Percentiles rank a stretch among this genome's conserved stretches.
These are phyloP conservation scores for Odontarrhena argentea DNA, from an alignment of 345 rosid genomes.

Conservation along the genomic window DNA sequence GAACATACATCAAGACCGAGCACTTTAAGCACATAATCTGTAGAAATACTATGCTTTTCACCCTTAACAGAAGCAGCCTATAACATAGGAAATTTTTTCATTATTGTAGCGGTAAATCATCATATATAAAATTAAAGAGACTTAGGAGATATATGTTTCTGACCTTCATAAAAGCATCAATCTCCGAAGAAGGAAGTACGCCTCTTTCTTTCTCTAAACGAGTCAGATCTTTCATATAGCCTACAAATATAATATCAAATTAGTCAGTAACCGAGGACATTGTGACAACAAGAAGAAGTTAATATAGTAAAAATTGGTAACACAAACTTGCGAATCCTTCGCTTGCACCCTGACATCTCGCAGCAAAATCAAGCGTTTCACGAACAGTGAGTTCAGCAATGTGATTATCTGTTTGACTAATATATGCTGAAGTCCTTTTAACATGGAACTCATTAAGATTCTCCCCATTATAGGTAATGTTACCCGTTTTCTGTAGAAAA, in stretches of 20 bases:
- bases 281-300: background rate
- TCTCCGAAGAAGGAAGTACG: conserved; percentile 71
- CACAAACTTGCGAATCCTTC: conserved; percentile 74
- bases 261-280: background rate
- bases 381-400: conserved; percentile 89
- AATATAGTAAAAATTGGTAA: background rate
- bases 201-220: conserved; percentile 71
- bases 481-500: conserved; percentile 60
- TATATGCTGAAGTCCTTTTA: conserved; percentile 87
- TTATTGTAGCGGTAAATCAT: background rate
- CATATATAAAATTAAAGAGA: background rate
- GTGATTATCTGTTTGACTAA: conserved; percentile 89
- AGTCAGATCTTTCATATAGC: conserved; percentile 61
- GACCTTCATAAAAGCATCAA: conserved; percentile 98
- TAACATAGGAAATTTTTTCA: conserved; percentile 16
- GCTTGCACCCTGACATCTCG: conserved; percentile 87
- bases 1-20: conserved; percentile 93
- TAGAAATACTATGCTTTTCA: conserved; percentile 70
- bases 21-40: conserved; percentile 81
- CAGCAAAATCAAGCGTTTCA: conserved; percentile 93
- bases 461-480: conserved; percentile 77
- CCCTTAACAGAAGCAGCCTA: conserved; percentile 88
- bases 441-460: conserved; percentile 67
- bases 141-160: conserved; percentile 6
- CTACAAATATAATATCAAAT: conserved; percentile 40